Percentiles rank a stretch among this genome's conserved stretches.
These are phyloP conservation scores for Fusarium chaquense DNA, from an alignment of 2,329 filamentous ascomycete species.

Conservation along the genomic window DNA sequence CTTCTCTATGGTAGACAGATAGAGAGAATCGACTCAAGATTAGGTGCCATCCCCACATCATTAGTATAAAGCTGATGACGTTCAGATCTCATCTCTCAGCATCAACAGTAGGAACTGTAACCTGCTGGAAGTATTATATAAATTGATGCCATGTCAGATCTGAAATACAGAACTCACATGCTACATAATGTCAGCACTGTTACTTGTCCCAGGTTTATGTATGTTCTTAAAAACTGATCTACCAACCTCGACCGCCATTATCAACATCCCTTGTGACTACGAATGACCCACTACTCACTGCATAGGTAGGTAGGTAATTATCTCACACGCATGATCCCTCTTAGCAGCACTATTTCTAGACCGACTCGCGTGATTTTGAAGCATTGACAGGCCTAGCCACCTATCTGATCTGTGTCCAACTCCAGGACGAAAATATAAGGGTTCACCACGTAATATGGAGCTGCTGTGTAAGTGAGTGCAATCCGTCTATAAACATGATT, in stretches of 20 bases:
- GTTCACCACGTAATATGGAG: neutral
- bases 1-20: neutral
- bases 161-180: neutral
- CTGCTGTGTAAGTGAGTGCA: neutral
- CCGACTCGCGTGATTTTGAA: neutral
- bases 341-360: slow-evolving; percentile 10
- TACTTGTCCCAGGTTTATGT: neutral
- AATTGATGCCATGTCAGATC: neutral
- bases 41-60: slow-evolving; percentile 27
- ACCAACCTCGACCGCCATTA: slow-evolving; percentile 4
- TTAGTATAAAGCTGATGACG: slow-evolving; percentile 28
- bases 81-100: slow-evolving; percentile 7
- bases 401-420: slow-evolving; percentile 1
- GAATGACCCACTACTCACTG: slow-evolving; percentile 18
- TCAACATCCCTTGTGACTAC: slow-evolving; percentile 23
- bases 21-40: slow-evolving; percentile 14
- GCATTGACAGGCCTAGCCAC: neutral
- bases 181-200: neutral
- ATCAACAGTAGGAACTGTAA: neutral
- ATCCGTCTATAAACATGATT: neutral
- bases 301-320: neutral
- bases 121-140: neutral
- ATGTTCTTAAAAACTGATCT: neutral
- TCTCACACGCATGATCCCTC: slow-evolving; percentile 27
- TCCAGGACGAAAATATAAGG: neutral